Evolutionary conservation across 2,329 filamentous ascomycete species (phyloP), one percentile per base, ranked within the genome.

Genomic region (Aspergillus alliaceus): DNA sequence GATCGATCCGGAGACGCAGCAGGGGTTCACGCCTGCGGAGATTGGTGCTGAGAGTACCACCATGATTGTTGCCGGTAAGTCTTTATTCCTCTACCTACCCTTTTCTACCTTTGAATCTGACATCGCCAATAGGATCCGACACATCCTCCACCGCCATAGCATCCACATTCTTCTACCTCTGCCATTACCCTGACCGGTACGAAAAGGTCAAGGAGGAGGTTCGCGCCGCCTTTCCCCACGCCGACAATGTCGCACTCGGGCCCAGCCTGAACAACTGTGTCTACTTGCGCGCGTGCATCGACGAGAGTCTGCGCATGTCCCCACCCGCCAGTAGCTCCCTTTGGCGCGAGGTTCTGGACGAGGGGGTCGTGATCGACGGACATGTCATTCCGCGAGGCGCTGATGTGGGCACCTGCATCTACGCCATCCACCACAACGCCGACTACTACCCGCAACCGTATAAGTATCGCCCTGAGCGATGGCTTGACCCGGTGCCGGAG

Each of bases 1-100:
- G 51, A 75, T 77, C 64, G 75, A 83, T 64, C 74, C 77, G 1
- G 71, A 80, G 59, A 78, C 78, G 15, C 39, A 42, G 7, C 39
- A 42, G 22, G 39, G 73, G 77, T 75, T 79, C 69, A 71, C 71
- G 61, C 69, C 74, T 67, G 69, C 75, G 51, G 80, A 82, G 62
- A 62, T 82, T 22, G 80, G 77, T 73, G 77, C 75, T 59, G 80
- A 83, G 62, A 79, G 75, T 34, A 78, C 80, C 53, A 69, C 79
- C 2, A 63, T 82, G 24, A 82, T 82, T 58, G 78, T 80, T 40
- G 80, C 80, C 14, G 80, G 74, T 57, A 65, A 48, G 48, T 18
- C 24, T 18, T 11, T 29, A n/a, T 20, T 18, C 2, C n/a, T 18
- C 53, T 42, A 14, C 22, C 2, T 4, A 15, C n/a, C 22, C 6